Evolutionary conservation across 1,284 basidiomycete species (phyloP).

Genomic region (Cutaneotrichosporon cavernicola): DNA sequence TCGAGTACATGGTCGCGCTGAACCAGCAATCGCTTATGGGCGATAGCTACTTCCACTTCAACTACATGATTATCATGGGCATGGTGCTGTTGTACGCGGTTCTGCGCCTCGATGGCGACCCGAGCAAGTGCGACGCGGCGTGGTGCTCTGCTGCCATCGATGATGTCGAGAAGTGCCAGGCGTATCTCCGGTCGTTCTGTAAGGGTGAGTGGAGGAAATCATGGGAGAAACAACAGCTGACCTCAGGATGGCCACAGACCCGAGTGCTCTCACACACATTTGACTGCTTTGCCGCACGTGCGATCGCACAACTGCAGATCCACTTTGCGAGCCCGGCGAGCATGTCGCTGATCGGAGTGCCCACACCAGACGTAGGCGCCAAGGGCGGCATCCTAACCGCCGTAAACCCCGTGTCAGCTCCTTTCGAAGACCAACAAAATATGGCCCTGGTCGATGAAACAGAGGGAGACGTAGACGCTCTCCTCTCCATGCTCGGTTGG

Average conservation of each 20-base stretch:
- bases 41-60: constrained; percentile 19
- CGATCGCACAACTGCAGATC: not conserved
- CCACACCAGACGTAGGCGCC: not conserved
- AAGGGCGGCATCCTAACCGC: not conserved
- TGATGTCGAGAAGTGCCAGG: constrained; percentile 5
- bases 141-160: constrained; percentile 2
- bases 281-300: constrained; percentile 1
- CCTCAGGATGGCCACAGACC: not conserved
- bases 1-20: constrained; percentile 6
- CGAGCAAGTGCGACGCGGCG: not conserved
- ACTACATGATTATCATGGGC: constrained; percentile 14
- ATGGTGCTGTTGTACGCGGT: constrained; percentile 16
- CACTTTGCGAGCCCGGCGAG: constrained; percentile 1
- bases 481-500: constrained; percentile 1
- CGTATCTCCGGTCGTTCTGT: constrained; percentile 5
- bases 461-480: constrained; percentile 2
- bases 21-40: constrained; percentile 11
- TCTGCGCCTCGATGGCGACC: constrained; percentile 5
- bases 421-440: not conserved
- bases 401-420: not conserved
- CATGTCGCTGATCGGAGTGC: not conserved
- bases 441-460: not conserved
- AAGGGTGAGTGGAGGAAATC: not conserved
- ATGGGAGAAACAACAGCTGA: not conserved
- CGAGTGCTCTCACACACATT: not conserved